Conservation (phyloP, 345 rosid genomes). For the Populus davidiana region DNA sequence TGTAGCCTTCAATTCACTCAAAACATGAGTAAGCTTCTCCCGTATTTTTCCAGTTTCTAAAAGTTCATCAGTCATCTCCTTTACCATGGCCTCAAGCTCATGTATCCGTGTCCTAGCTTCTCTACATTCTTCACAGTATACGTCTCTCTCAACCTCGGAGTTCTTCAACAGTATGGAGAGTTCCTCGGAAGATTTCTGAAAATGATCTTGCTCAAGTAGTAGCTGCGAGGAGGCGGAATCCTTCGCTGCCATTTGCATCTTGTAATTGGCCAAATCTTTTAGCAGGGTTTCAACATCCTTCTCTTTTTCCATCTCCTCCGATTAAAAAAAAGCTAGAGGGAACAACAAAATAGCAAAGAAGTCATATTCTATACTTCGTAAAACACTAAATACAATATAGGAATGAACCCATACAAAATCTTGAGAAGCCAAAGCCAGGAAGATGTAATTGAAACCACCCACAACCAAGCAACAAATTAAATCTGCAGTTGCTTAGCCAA, state of each 20-base stretch:
- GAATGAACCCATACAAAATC: neutral
- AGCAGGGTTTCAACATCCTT: slow-evolving; percentile 26
- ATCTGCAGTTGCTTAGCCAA: neutral
- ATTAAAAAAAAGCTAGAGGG: neutral
- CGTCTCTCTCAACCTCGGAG: slow-evolving; percentile 37
- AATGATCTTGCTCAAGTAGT: slow-evolving; percentile 33
- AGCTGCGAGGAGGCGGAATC: slow-evolving; percentile 40
- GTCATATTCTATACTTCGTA: neutral
- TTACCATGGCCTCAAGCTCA: slow-evolving; percentile 38
- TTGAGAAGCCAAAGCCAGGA: neutral
- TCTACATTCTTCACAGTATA: slow-evolving; percentile 17
- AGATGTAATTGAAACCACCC: neutral
- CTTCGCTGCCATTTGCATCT: slow-evolving; percentile 47
- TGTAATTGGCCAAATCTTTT: slow-evolving; percentile 45
- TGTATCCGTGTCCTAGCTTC: slow-evolving; percentile 19
- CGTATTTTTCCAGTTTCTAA: slow-evolving; percentile 19
- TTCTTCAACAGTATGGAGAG: slow-evolving; percentile 32
- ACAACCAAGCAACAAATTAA: neutral
- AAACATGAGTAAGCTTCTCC: slow-evolving; percentile 31
- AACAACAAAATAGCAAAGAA: neutral
- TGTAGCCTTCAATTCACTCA: slow-evolving; percentile 34
- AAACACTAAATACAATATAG: neutral
- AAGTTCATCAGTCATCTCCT: slow-evolving; percentile 33
- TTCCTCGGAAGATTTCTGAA: slow-evolving; percentile 32
- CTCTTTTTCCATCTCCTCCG: slow-evolving; percentile 31